These are phyloP conservation scores for Bruguiera hainesii DNA, from an alignment of 441 rosid genomes.

Conservation along the genomic window DNA sequence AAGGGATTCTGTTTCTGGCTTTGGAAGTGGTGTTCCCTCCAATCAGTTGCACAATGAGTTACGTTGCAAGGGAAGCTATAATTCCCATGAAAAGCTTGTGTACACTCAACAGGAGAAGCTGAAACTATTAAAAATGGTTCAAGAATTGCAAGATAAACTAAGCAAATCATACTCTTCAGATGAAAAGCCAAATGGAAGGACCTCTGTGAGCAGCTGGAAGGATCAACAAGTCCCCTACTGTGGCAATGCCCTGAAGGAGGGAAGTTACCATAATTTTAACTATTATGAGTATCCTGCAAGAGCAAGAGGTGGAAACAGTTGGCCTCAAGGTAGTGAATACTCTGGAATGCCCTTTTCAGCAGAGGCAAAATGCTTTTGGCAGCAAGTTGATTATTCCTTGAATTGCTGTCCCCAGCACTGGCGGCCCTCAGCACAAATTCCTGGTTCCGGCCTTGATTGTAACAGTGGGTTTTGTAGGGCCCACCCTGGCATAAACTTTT, in stretches of 20 bases:
- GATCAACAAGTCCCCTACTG: constrained; percentile 26
- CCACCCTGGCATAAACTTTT: constrained; percentile 32
- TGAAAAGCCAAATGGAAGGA: constrained; percentile 33
- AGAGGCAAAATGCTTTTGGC: constrained; percentile 33
- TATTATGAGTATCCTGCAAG: constrained; percentile 30
- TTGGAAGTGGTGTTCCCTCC: constrained; percentile 43
- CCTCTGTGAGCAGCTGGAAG: constrained; percentile 26
- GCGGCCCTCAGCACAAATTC: constrained; percentile 39
- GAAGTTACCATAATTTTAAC: constrained; percentile 10
- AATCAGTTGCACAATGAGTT: constrained; percentile 37
- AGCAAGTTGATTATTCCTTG: constrained; percentile 34
- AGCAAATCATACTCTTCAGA: constrained; percentile 38
- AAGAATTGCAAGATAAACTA: constrained; percentile 62
- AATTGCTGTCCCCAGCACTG: constrained; percentile 39
- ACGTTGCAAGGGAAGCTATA: constrained; percentile 32
- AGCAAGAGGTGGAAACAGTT: constrained; percentile 29
- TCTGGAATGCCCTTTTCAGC: constrained; percentile 43
- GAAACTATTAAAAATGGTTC: constrained; percentile 52
- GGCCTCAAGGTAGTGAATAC: constrained; percentile 34
- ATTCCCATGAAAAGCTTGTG: constrained; percentile 39
- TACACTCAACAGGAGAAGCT: constrained; percentile 50
- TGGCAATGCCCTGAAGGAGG: constrained; percentile 23
- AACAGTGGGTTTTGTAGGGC: constrained; percentile 24
- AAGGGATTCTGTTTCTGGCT: constrained; percentile 35
- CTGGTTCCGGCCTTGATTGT: constrained; percentile 26